Conservation (phyloP, 1,284 basidiomycete species). For the Tilletia setariae region DNA sequence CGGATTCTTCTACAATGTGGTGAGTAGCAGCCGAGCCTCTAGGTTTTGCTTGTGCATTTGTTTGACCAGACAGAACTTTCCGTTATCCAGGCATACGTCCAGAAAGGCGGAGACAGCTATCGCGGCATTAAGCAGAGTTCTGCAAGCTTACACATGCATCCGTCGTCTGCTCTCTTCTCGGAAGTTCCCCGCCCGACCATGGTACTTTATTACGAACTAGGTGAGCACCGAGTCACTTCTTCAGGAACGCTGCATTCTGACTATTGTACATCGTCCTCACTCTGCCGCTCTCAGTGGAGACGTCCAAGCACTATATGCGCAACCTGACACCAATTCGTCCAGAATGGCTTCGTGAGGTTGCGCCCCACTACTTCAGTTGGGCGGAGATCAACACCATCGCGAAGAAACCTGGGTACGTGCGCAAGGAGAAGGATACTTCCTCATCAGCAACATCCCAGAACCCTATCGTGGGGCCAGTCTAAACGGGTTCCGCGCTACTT, state of each 20-base stretch:
- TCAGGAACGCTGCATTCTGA: neutral
- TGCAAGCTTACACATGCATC: slow-evolving; percentile 85
- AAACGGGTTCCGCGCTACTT: neutral
- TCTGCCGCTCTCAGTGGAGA: slow-evolving; percentile 55
- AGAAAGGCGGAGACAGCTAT: slow-evolving; percentile 60
- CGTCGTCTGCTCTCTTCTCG: slow-evolving; percentile 90
- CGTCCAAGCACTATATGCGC: slow-evolving; percentile 64
- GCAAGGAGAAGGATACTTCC: slow-evolving; percentile 1
- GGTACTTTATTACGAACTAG: slow-evolving; percentile 85
- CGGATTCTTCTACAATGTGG: slow-evolving; percentile 92
- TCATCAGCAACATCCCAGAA: neutral
- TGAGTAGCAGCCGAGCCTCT: neutral
- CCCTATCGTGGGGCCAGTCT: neutral
- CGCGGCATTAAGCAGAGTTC: slow-evolving; percentile 90
- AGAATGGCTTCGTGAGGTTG: slow-evolving; percentile 79
- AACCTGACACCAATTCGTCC: slow-evolving; percentile 98
- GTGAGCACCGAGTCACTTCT: neutral
- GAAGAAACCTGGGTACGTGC: slow-evolving; percentile 13
- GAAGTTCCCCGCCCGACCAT: slow-evolving; percentile 84
- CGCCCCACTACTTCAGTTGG: slow-evolving; percentile 19
- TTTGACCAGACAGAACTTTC: neutral
- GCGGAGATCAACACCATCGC: slow-evolving; percentile 11
- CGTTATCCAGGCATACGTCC: slow-evolving; percentile 30
- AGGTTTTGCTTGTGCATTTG: neutral
- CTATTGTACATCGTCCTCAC: too few relatives aligned